Conservation (phyloP, 345 rosid genomes). For the Adansonia digitata region DNA sequence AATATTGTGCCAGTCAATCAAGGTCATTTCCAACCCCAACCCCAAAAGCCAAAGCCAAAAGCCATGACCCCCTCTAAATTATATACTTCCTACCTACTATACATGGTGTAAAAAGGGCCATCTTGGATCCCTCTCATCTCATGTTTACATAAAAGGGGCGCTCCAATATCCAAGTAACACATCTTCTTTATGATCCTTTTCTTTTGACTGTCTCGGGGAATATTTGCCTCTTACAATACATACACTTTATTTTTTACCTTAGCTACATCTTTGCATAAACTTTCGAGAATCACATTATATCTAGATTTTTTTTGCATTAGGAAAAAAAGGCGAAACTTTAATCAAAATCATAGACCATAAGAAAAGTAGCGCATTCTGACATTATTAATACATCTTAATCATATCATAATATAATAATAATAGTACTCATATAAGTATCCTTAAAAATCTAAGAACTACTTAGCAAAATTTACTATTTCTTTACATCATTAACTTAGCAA, state of each 20-base stretch:
- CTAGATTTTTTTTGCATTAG: neutral
- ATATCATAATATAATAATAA: neutral
- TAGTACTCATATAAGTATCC: neutral
- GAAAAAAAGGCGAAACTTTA: neutral
- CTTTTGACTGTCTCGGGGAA: conserved; percentile 25
- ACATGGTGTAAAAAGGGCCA: conserved; percentile 19
- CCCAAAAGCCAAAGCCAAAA: no score
- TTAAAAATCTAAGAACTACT: neutral
- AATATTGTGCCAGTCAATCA: neutral
- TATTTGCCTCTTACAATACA: conserved; percentile 7
- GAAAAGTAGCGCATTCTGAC: neutral
- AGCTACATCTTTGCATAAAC: neutral
- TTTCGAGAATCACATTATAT: conserved; percentile 12
- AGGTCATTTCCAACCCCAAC: neutral
- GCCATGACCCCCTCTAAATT: neutral
- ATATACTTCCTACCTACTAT: neutral
- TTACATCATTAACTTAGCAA: conserved; percentile 35
- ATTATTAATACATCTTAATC: neutral
- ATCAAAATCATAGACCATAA: neutral
- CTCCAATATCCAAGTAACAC: conserved; percentile 6
- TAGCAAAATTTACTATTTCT: conserved; percentile 22
- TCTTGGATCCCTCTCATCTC: conserved; percentile 29
- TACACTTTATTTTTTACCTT: neutral
- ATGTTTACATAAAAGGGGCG: neutral
- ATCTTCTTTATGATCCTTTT: conserved; percentile 14